A percentile compares a stretch with the other conserved stretches of the same genome.
Conservation (phyloP, 2,329 filamentous ascomycete genomes). For the Drechmeria coniospora region DNA sequence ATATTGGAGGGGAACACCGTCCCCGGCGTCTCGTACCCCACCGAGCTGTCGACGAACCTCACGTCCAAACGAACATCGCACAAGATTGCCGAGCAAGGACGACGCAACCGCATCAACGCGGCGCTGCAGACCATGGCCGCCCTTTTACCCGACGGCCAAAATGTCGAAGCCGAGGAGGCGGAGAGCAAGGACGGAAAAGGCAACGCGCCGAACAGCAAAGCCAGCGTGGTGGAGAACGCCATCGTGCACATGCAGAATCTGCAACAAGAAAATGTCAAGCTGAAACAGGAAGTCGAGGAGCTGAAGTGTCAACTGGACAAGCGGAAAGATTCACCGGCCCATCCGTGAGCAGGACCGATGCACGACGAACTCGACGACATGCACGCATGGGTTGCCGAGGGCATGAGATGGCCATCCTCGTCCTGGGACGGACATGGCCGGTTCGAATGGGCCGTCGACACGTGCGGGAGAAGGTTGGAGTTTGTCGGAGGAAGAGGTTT, state of each 20-base stretch:
- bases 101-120: conserved; percentile 87
- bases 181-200: conserved; percentile 33
- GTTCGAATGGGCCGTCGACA: too few species aligned
- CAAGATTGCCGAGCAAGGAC: conserved; percentile 93
- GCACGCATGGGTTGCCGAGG: too few species aligned
- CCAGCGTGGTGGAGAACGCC: conserved; percentile 91
- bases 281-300: conserved; percentile 43
- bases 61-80: conserved; percentile 95
- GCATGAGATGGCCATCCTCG: too few species aligned
- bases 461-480: too few species aligned
- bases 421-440: too few species aligned
- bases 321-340: too few species aligned
- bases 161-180: conserved; percentile 25
- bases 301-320: conserved; percentile 17
- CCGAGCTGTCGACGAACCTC: conserved; percentile 79
- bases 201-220: conserved; percentile 67
- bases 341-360: too few species aligned
- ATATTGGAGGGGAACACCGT: conserved; percentile 86
- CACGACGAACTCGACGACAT: too few species aligned
- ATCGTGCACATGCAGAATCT: conserved; percentile 89
- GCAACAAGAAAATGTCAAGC: conserved; percentile 54
- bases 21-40: conserved; percentile 80
- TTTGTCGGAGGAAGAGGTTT: too few species aligned
- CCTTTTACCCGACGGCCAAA: conserved; percentile 51
- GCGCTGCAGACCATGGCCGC: conserved; percentile 83